phyloP scores from a whole-genome alignment of 1,284 basidiomycete genomes.

The Moesziomyces sp. region DNA sequence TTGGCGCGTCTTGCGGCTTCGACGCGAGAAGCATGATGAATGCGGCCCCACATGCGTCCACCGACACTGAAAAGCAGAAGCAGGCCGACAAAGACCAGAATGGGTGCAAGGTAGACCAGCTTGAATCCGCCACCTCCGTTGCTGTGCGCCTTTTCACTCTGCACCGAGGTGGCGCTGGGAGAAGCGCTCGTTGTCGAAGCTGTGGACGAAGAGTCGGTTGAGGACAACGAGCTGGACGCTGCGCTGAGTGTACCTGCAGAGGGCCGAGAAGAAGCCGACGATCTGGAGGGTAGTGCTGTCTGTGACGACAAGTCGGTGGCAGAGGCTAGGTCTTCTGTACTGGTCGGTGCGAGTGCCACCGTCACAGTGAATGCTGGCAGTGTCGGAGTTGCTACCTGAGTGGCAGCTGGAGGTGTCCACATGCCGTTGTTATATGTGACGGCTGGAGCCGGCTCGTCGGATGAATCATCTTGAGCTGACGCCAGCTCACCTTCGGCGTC shows the following conservation, averaged over 20 bases:
- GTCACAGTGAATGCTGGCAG: constrained; percentile 12
- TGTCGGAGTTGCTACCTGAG: neutral
- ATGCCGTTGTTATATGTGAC: constrained; percentile 33
- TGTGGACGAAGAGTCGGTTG: no score
- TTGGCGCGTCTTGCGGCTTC: constrained; percentile 20
- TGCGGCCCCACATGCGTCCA: constrained; percentile 55
- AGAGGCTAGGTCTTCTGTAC: neutral
- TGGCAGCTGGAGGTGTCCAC: constrained; percentile 34
- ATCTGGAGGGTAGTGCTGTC: neutral
- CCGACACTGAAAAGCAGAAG: constrained; percentile 51
- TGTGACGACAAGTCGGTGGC: neutral
- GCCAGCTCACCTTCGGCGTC: constrained; percentile 5
- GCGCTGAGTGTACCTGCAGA: neutral
- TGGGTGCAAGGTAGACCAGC: constrained; percentile 50
- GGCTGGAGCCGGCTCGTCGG: neutral
- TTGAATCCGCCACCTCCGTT: constrained; percentile 34
- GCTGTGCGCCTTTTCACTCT: neutral
- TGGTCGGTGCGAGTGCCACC: neutral
- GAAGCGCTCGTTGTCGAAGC: constrained; percentile 8
- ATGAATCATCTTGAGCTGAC: neutral
- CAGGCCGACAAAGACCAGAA: constrained; percentile 49
- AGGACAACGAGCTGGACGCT: no score
- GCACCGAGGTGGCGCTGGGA: neutral
- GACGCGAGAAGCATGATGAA: constrained; percentile 41
- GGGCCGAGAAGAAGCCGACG: neutral